phyloP scores from a whole-genome alignment of 192 early-diverging fungal species.

The Rhizoclosmatium globosum region DNA sequence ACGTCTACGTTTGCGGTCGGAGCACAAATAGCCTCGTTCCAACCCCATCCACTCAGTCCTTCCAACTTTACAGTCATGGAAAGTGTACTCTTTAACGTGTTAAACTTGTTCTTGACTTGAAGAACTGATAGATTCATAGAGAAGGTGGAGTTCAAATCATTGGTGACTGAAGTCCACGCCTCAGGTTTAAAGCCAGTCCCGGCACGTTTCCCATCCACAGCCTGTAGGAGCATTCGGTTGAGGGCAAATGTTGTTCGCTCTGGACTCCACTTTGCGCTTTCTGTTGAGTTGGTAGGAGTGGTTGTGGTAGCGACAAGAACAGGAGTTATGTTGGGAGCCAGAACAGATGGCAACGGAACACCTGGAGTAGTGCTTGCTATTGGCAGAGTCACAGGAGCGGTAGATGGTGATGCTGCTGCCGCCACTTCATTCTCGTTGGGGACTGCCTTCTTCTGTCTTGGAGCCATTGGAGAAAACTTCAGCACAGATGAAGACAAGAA shows the following conservation, averaged over 20 bases:
- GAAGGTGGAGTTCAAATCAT: neutral
- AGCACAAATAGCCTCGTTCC: neutral
- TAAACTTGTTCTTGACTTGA: neutral
- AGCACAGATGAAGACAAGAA: neutral
- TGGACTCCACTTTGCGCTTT: too few species aligned
- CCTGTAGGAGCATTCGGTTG: neutral
- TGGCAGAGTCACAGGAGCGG: too few species aligned
- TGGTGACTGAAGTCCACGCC: neutral
- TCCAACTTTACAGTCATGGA: neutral
- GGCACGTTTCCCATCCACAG: neutral
- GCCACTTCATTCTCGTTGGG: too few species aligned
- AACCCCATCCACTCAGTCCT: slow-evolving; percentile 2
- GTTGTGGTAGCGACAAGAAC: too few species aligned
- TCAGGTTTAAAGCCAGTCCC: neutral
- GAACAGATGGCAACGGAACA: too few species aligned
- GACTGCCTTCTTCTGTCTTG: too few species aligned
- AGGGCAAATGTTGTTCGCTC: neutral
- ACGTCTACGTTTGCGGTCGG: neutral
- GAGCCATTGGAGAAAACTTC: too few species aligned
- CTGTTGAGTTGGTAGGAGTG: too few species aligned
- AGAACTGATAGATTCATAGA: neutral
- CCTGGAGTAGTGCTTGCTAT: too few species aligned
- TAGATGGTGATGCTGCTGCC: too few species aligned
- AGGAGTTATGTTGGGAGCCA: too few species aligned
- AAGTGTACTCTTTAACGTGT: neutral